Evolutionary conservation across 148 eudicot genomes (phyloP).

Genomic region (Rhododendron kiyosumense): DNA sequence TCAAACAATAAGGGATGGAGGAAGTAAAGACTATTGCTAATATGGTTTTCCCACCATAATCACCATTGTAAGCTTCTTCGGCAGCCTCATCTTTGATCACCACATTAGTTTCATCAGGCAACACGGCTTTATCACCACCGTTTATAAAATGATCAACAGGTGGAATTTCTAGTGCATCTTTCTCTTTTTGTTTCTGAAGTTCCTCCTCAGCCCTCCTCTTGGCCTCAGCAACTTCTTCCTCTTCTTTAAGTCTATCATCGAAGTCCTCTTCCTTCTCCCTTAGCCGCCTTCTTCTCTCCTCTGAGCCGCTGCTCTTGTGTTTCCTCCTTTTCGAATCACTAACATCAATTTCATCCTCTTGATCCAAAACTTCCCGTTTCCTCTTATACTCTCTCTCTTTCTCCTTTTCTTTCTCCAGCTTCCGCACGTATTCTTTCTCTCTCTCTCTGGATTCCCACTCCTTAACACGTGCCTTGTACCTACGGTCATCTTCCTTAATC

Average conservation of each 20-base stretch:
- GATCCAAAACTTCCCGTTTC: constrained; percentile 55
- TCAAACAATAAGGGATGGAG: neutral
- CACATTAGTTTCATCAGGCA: constrained; percentile 24
- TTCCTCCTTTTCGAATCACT: constrained; percentile 74
- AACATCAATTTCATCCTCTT: constrained; percentile 81
- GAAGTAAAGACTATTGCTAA: constrained; percentile 23
- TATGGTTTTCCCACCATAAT: constrained; percentile 26
- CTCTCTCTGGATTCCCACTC: constrained; percentile 92
- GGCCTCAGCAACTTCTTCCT: constrained; percentile 79
- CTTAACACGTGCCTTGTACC: constrained; percentile 66
- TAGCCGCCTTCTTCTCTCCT: constrained; percentile 65
- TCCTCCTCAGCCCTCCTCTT: constrained; percentile 71
- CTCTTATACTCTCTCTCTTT: constrained; percentile 76
- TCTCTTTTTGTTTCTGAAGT: constrained; percentile 46
- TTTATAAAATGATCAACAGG: constrained; percentile 32
- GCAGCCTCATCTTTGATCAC: constrained; percentile 38
- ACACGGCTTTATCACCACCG: constrained; percentile 37
- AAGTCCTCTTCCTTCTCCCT: constrained; percentile 90
- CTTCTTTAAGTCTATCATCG: constrained; percentile 75
- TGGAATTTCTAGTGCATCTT: constrained; percentile 31
- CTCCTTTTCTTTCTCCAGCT: constrained; percentile 81
- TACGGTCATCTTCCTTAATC: constrained; percentile 76
- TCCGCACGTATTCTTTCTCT: constrained; percentile 63
- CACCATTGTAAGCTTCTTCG: constrained; percentile 37
- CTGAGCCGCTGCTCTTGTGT: constrained; percentile 61